Evolutionary conservation across 148 eudicot species (phyloP).

Genomic region (Rhododendron mucronatum): DNA sequence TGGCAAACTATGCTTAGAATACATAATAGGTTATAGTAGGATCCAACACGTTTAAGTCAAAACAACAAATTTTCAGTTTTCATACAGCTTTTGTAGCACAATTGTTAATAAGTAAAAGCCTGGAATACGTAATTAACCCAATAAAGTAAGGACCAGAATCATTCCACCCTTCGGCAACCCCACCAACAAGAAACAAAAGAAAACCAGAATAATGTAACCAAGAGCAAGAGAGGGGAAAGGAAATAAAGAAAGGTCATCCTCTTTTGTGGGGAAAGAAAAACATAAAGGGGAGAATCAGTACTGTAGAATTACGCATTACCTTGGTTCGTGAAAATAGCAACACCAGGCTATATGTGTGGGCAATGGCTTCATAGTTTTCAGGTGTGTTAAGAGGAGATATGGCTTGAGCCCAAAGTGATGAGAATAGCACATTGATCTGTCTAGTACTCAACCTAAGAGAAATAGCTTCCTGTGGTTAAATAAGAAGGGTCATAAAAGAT

Average conservation of each 20-base stretch:
- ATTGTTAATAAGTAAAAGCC: background rate
- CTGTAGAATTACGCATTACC: slow-evolving; percentile 20
- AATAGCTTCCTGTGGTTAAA: slow-evolving; percentile 35
- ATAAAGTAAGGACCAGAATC: background rate
- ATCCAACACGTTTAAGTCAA: background rate
- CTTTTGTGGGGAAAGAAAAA: background rate
- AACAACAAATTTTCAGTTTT: background rate
- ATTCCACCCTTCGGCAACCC: background rate
- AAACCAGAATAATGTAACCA: background rate
- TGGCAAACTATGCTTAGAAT: background rate
- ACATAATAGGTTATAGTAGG: background rate
- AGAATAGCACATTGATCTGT: slow-evolving; percentile 50
- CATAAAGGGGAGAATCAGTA: background rate
- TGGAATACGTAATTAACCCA: background rate
- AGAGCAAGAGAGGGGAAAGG: background rate
- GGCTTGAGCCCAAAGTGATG: slow-evolving; percentile 61
- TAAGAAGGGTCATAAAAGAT: background rate
- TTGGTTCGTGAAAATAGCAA: slow-evolving; percentile 49
- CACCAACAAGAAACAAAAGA: background rate
- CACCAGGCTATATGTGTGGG: slow-evolving; percentile 59
- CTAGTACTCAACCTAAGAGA: slow-evolving; percentile 55
- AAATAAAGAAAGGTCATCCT: background rate
- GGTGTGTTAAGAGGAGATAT: slow-evolving; percentile 51
- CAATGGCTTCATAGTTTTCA: slow-evolving; percentile 61
- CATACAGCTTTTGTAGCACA: background rate